These are phyloP conservation scores for Grigorovia transvaalensis DNA, from an alignment of 805 yeast genomes.

Conservation along the genomic window DNA sequence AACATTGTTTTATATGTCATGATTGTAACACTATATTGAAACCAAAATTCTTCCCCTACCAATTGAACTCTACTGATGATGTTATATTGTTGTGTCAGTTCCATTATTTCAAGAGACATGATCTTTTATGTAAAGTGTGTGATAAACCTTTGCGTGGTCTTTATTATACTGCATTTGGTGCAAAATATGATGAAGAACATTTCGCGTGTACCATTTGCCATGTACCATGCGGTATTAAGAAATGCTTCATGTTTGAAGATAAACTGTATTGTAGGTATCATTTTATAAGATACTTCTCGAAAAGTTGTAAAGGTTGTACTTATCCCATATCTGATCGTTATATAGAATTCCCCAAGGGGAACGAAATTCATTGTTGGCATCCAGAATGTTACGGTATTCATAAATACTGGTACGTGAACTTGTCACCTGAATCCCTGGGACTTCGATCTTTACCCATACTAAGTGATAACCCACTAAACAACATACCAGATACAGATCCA, in stretches of 20 bases:
- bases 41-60: slow-evolving; percentile 80
- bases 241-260: slow-evolving; percentile 80
- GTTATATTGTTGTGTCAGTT: slow-evolving; percentile 74
- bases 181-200: slow-evolving; percentile 89
- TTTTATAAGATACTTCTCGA: slow-evolving; percentile 76
- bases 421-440: slow-evolving; percentile 53
- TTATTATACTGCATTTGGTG: slow-evolving; percentile 86
- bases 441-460: slow-evolving; percentile 26
- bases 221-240: slow-evolving; percentile 79
- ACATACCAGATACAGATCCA: slow-evolving; percentile 28
- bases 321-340: slow-evolving; percentile 88
- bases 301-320: slow-evolving; percentile 87
- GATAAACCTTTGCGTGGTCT: slow-evolving; percentile 81
- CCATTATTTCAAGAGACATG: slow-evolving; percentile 79
- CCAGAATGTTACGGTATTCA: slow-evolving; percentile 98
- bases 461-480: slow-evolving; percentile 13
- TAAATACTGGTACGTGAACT: slow-evolving; percentile 87
- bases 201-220: slow-evolving; percentile 85
- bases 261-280: slow-evolving; percentile 85
- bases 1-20: slow-evolving; percentile 76
- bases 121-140: slow-evolving; percentile 80
- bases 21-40: slow-evolving; percentile 79
- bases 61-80: slow-evolving; percentile 30
- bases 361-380: slow-evolving; percentile 93
- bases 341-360: slow-evolving; percentile 85